phyloP scores from a whole-genome alignment of 2,329 filamentous ascomycete species.

The Coniochaeta prunicola region DNA sequence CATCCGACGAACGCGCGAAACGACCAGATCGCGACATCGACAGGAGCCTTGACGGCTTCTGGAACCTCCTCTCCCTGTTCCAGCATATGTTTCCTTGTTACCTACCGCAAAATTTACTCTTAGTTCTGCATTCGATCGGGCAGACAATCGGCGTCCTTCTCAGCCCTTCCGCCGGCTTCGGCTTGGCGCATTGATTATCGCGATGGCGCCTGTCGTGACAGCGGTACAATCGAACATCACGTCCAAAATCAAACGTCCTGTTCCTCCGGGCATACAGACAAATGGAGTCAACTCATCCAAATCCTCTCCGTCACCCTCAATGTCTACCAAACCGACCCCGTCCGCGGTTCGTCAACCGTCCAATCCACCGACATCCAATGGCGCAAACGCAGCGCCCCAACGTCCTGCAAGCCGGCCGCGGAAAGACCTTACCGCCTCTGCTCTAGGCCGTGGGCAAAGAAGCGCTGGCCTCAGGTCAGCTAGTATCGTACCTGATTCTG shows the following conservation, averaged over 20 bases:
- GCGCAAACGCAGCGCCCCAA: conserved; percentile 37
- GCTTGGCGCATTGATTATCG: neutral
- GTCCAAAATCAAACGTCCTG: conserved; percentile 61
- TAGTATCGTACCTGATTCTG: conserved; percentile 37
- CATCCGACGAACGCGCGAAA: neutral
- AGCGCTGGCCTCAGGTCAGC: conserved; percentile 42
- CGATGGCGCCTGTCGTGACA: conserved; percentile 51
- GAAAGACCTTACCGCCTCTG: conserved; percentile 44
- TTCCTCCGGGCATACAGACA: conserved; percentile 58
- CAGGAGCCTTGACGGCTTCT: neutral
- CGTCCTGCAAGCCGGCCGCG: conserved; percentile 51
- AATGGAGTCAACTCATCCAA: conserved; percentile 53
- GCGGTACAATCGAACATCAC: conserved; percentile 34
- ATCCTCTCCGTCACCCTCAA: conserved; percentile 52
- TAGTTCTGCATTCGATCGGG: neutral
- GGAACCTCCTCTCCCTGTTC: neutral
- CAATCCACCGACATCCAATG: conserved; percentile 29
- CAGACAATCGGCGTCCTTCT: neutral
- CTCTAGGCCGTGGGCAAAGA: conserved; percentile 38
- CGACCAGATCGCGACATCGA: neutral
- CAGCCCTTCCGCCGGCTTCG: neutral
- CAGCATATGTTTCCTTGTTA: neutral
- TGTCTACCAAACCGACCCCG: conserved; percentile 47
- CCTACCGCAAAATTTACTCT: neutral
- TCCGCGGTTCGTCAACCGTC: conserved; percentile 42